Conservation (phyloP, 495 filamentous ascomycete genomes). For the Penicillium lividum region DNA sequence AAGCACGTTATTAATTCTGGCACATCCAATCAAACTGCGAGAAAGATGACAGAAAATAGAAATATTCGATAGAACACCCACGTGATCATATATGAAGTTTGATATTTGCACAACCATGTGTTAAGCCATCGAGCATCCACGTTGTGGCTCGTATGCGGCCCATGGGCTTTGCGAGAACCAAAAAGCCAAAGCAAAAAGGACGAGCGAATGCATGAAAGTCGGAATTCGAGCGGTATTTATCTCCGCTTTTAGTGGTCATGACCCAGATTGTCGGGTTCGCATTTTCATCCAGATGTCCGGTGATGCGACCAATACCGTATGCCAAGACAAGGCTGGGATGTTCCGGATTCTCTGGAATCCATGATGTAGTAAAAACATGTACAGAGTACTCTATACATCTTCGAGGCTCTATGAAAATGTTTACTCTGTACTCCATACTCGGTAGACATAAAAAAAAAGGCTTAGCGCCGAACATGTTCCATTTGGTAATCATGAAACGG, state of each 20-base stretch:
- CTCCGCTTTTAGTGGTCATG: constrained; percentile 20
- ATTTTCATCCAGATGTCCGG: not conserved
- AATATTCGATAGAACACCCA: too few relatives aligned
- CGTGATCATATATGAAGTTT: too few relatives aligned
- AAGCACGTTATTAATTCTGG: not conserved
- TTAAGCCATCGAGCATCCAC: not conserved
- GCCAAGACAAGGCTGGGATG: not conserved
- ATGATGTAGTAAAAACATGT: too few relatives aligned
- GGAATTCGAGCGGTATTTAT: constrained; percentile 9
- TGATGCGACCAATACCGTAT: constrained; percentile 9
- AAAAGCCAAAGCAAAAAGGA: too few relatives aligned
- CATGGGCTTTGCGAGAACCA: not conserved
- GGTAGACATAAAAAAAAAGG: too few relatives aligned
- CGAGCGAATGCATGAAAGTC: not conserved
- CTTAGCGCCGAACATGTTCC: too few relatives aligned
- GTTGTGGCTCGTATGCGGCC: not conserved
- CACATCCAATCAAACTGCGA: not conserved
- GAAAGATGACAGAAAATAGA: not conserved
- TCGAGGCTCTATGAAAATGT: too few relatives aligned
- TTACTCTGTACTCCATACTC: too few relatives aligned
- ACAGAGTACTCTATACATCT: too few relatives aligned
- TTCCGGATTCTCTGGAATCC: too few relatives aligned
- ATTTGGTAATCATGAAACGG: not conserved
- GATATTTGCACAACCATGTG: not conserved
- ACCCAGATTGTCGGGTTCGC: constrained; percentile 16